A percentile compares a stretch with the other conserved stretches of the same genome.
Evolutionary conservation across 2,329 filamentous ascomycete species (phyloP).

Genomic region (Penicillium sp.): DNA sequence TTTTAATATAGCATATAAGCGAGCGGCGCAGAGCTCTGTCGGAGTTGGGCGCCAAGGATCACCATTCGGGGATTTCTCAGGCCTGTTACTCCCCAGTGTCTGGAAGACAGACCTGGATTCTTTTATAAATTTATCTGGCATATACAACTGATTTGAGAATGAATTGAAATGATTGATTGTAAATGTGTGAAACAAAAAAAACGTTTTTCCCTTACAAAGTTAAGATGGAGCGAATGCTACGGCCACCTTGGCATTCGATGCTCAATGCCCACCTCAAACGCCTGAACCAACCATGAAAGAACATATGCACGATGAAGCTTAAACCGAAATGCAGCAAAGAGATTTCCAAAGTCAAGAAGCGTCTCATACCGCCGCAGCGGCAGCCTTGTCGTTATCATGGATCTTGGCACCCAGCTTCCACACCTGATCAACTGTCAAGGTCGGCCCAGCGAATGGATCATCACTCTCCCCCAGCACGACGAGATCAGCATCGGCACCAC

Average conservation of each 20-base stretch:
- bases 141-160: slow-evolving; percentile 1
- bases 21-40: slow-evolving; percentile 16
- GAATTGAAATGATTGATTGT: background rate
- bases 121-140: slow-evolving; percentile 5
- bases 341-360: background rate
- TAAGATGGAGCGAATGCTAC: too few species aligned
- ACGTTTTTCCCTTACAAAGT: too few species aligned
- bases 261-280: too few species aligned
- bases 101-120: slow-evolving; percentile 10
- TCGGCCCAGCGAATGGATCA: slow-evolving; percentile 32
- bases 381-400: slow-evolving; percentile 36
- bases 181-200: background rate
- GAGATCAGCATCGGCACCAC: slow-evolving; percentile 45
- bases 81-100: background rate
- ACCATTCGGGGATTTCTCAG: background rate
- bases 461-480: slow-evolving; percentile 39
- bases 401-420: slow-evolving; percentile 46
- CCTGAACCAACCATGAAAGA: too few species aligned
- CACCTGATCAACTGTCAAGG: slow-evolving; percentile 43
- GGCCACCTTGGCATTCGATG: too few species aligned
- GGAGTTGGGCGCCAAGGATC: background rate
- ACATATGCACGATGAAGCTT: too few species aligned
- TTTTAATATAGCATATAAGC: slow-evolving; percentile 26
- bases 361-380: background rate
- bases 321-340: background rate